Evolutionary conservation across 805 yeast species (phyloP).

Genomic region (Aciculoconidium aculeatum): DNA sequence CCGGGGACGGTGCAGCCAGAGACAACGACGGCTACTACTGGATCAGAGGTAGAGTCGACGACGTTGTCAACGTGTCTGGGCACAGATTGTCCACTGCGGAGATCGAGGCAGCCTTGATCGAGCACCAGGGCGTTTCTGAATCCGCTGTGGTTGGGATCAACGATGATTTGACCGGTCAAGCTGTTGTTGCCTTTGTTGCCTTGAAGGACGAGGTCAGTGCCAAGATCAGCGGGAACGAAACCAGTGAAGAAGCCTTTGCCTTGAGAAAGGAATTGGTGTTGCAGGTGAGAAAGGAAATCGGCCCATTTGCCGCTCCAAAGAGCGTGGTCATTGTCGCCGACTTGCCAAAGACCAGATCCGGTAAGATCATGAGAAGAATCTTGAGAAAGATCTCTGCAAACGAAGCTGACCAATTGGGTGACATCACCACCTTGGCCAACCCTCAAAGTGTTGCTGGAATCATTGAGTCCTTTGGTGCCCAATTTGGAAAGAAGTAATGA

Average conservation of each 20-base stretch:
- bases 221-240: slow-evolving; percentile 21
- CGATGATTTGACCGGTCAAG: slow-evolving; percentile 83
- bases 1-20: slow-evolving; percentile 88
- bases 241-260: slow-evolving; percentile 42
- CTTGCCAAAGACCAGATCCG: slow-evolving; percentile 82
- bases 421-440: slow-evolving; percentile 69
- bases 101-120: slow-evolving; percentile 77
- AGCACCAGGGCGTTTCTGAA: slow-evolving; percentile 66
- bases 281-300: slow-evolving; percentile 73
- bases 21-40: slow-evolving; percentile 81
- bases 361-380: slow-evolving; percentile 84
- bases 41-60: slow-evolving; percentile 85
- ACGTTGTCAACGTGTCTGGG: slow-evolving; percentile 82
- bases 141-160: slow-evolving; percentile 80
- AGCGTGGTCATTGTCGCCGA: slow-evolving; percentile 65
- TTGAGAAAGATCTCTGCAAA: slow-evolving; percentile 69
- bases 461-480: slow-evolving; percentile 38
- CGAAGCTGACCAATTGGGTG: slow-evolving; percentile 79
- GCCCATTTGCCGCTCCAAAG: slow-evolving; percentile 85
- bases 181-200: slow-evolving; percentile 77
- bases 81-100: slow-evolving; percentile 87
- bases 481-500: slow-evolving; percentile 36
- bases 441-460: slow-evolving; percentile 68
- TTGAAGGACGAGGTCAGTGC: slow-evolving; percentile 47
- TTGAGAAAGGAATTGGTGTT: slow-evolving; percentile 59